A percentile compares a stretch with the other conserved stretches of the same genome.
Evolutionary conservation across 768 basidiomycete species (phyloP).

Genomic region (Scleroderma citrinum): DNA sequence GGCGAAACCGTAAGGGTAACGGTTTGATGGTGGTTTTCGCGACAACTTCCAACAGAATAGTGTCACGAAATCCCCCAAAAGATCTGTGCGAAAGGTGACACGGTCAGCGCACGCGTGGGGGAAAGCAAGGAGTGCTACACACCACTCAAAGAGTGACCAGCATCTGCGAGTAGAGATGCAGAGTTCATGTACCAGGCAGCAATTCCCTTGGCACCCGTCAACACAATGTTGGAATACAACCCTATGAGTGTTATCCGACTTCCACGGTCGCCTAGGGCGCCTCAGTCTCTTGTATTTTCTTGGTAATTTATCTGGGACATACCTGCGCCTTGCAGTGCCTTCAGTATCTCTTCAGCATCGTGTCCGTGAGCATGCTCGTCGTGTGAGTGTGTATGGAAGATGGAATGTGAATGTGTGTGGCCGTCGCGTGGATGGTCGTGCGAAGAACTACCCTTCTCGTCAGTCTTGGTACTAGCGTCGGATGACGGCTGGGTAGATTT

Average conservation of each 20-base stretch:
- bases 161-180: slow-evolving; percentile 87
- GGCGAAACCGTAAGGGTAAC: slow-evolving; percentile 84
- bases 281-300: background rate
- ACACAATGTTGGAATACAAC: slow-evolving; percentile 69
- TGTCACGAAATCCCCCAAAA: slow-evolving; percentile 88
- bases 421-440: slow-evolving; percentile 35
- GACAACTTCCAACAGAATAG: slow-evolving; percentile 85
- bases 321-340: slow-evolving; percentile 64
- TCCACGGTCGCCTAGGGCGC: slow-evolving; percentile 63
- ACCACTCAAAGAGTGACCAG: slow-evolving; percentile 89
- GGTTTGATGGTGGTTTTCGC: slow-evolving; percentile 68
- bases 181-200: slow-evolving; percentile 92
- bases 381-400: slow-evolving; percentile 67
- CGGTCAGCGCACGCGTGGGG: slow-evolving; percentile 7
- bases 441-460: slow-evolving; percentile 3
- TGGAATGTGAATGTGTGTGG: slow-evolving; percentile 54
- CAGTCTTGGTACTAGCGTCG: slow-evolving; percentile 17
- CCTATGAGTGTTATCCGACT: slow-evolving; percentile 83
- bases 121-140: slow-evolving; percentile 21
- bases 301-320: slow-evolving; percentile 15
- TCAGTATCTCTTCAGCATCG: slow-evolving; percentile 62
- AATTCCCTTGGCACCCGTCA: slow-evolving; percentile 78
- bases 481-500: slow-evolving; percentile 13
- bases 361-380: slow-evolving; percentile 51
- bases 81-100: slow-evolving; percentile 38